Evolutionary conservation across 495 filamentous ascomycete genomes (phyloP).

Genomic region (Terfezia boudieri): DNA sequence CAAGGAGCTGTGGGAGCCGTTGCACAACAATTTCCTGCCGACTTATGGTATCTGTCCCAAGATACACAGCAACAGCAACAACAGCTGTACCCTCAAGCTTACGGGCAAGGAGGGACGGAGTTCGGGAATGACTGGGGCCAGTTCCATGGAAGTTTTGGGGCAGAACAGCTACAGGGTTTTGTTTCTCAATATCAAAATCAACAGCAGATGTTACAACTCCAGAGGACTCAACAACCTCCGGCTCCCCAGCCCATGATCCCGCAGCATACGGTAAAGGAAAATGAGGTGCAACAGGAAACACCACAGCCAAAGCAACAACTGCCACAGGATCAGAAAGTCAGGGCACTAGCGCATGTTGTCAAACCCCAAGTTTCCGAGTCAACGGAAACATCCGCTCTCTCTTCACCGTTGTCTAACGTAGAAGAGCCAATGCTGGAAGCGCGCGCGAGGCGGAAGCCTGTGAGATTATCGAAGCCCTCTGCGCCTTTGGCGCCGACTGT

Average conservation of each 20-base stretch:
- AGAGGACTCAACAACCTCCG: background rate
- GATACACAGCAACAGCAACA: conserved; percentile 11
- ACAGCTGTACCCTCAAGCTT: conserved; percentile 11
- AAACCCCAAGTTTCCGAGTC: background rate
- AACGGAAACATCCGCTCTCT: conserved; percentile 15
- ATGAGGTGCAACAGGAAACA: conserved; percentile 4
- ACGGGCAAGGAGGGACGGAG: background rate
- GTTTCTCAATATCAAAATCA: background rate
- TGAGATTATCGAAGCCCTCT: conserved; percentile 1
- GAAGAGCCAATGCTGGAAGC: conserved; percentile 2
- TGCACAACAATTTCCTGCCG: conserved; percentile 10
- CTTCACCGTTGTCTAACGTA: conserved; percentile 13
- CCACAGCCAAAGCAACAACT: conserved; percentile 5
- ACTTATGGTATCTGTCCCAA: conserved; percentile 17
- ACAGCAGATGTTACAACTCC: background rate
- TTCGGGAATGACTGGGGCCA: background rate
- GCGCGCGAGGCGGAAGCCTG: conserved; percentile 13
- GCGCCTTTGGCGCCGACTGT: conserved; percentile 6
- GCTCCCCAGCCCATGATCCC: background rate
- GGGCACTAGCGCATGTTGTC: conserved; percentile 6
- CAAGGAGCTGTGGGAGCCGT: conserved; percentile 10
- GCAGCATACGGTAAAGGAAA: background rate
- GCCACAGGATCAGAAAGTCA: conserved; percentile 4
- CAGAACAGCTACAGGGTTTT: background rate
- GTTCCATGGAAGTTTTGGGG: background rate